Conservation (phyloP, 2,329 filamentous ascomycete genomes). For the Alternaria conjuncta region DNA sequence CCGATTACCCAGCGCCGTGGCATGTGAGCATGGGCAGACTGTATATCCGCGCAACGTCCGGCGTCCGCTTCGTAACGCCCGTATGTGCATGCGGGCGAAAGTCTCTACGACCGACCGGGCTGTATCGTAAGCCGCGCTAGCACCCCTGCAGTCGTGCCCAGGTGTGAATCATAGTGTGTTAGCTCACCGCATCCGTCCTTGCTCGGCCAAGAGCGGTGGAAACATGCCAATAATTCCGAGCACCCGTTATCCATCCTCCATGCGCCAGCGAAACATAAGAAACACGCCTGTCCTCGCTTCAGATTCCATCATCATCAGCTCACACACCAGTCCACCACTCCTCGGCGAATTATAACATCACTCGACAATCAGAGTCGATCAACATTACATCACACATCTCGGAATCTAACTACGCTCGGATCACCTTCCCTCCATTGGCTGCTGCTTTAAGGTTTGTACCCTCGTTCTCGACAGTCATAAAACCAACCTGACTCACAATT, state of each 20-base stretch:
- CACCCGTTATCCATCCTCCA: slow-evolving; percentile 34
- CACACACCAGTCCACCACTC: slow-evolving; percentile 13
- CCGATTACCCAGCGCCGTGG: slow-evolving; percentile 4
- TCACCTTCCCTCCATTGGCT: slow-evolving; percentile 45
- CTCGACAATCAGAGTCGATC: background rate
- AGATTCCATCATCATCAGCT: slow-evolving; percentile 15
- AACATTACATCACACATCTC: slow-evolving; percentile 16
- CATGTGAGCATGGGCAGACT: background rate
- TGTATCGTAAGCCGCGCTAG: slow-evolving; percentile 14
- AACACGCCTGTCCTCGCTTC: slow-evolving; percentile 31
- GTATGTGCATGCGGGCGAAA: slow-evolving; percentile 11
- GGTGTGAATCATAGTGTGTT: slow-evolving; percentile 28
- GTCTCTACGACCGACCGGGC: slow-evolving; percentile 11
- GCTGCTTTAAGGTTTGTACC: slow-evolving; percentile 40
- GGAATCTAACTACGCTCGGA: slow-evolving; percentile 32
- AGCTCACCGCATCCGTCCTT: slow-evolving; percentile 23
- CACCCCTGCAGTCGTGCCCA: slow-evolving; percentile 20
- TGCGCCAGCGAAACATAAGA: slow-evolving; percentile 42
- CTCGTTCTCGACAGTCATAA: slow-evolving; percentile 37
- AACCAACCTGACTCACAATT: slow-evolving; percentile 61
- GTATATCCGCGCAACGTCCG: slow-evolving; percentile 17
- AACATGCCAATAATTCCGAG: slow-evolving; percentile 36
- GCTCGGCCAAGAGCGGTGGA: slow-evolving; percentile 35
- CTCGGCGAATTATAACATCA: slow-evolving; percentile 2
- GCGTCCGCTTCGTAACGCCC: slow-evolving; percentile 17